Base-by-base conservation (phyloP, 169 alveolate genomes). In the Fabrea salina region DNA sequence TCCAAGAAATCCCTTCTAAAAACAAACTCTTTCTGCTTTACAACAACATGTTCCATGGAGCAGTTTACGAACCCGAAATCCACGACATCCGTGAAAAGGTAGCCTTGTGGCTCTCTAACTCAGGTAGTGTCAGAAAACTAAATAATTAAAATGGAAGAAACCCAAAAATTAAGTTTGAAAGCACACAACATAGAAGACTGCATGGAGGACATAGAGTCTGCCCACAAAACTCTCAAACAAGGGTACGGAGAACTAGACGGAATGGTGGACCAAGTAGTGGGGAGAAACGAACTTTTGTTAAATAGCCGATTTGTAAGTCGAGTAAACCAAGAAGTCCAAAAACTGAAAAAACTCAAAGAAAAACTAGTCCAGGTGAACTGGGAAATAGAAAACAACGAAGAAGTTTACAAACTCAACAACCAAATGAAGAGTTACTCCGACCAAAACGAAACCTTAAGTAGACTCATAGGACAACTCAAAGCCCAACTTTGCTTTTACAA, bases 391-490 rank as follows among this genome's bases (percentile, higher is more conserved):
- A 41, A 70, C 33, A 49, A 70, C 37, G 67, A 59, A 19, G 59
- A 44, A 49, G 44, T 70, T 1, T 70, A 27, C 25, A 41, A 50
- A 16, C 79, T 70, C 16, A 13, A 70, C 30, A 30, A 47, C 4
- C 50, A 70, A 70, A 70, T 70, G 59, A 32, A 70, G 49, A 41
- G 66, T 47, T 70, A 70, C 59, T n/a, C 64, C 25, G 37, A 25
- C 13, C 79, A 70, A 44, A 22, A 13, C n/a, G 44, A 70, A 50
- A 37, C 64, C 4, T 13, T 44, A 30, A 19, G 49, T 2, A 25
- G 64, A 19, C 37, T 44, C n/a, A n/a, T 11, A 19, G 22, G n/a
- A 13, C 59, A 70, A 22, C 79, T 70, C 5, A 49, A 70, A 70
- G 43, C 66, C 40, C 64, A 70, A 49, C 19, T 19, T 30, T 19